Evolutionary conservation across 495 filamentous ascomycete genomes (phyloP), one percentile per base, ranked within the genome.

Genomic region (Podospora pseudopauciseta): DNA sequence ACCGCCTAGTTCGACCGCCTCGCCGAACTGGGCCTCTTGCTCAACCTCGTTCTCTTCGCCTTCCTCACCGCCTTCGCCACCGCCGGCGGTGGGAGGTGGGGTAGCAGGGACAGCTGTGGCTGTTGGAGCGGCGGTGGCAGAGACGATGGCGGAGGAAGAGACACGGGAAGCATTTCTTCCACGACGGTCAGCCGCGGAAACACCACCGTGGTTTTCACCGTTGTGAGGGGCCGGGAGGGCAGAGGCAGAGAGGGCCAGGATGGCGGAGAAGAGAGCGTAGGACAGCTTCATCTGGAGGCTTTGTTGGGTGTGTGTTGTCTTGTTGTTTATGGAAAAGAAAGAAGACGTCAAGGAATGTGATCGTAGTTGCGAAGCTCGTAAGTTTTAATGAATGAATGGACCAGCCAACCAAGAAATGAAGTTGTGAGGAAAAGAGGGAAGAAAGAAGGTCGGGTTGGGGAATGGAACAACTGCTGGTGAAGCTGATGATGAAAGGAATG

Each of bases 21-120:
- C 54, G 34, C 69, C 73, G 20, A 79, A 78, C 53, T 69, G 39
- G 15, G 28, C 75, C 54, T 69, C 23, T 58, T 71, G 70, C 19
- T 74, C 75, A n/a, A 75, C 54, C 63, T 78, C 71, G 69, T 75
- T 76, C 19, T 68, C 65, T 34, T 70, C 69, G 3, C 67, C 76
- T 57, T 72, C 72, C 5, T 39, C 66, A 13, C 39, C 39, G 4
- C 32, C 68, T 20, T 49, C 62, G 15, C 34, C 72, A 20, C 54
- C 64, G 9, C 34, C 65, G 34, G 68, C 67, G 23, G 65, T 32
- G 0, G 69, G 54, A 28, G 60, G 67, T 23, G 71, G 27, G 1
- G 65, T 27, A 11, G 70, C 71, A 4, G 69, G 56, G 19, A 68
- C 30, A 7, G 30, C 30, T 32, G 30, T 32, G 3, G 30, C 30